phyloP scores from a whole-genome alignment of 1,284 basidiomycete species.

The Ganoderma sinense region DNA sequence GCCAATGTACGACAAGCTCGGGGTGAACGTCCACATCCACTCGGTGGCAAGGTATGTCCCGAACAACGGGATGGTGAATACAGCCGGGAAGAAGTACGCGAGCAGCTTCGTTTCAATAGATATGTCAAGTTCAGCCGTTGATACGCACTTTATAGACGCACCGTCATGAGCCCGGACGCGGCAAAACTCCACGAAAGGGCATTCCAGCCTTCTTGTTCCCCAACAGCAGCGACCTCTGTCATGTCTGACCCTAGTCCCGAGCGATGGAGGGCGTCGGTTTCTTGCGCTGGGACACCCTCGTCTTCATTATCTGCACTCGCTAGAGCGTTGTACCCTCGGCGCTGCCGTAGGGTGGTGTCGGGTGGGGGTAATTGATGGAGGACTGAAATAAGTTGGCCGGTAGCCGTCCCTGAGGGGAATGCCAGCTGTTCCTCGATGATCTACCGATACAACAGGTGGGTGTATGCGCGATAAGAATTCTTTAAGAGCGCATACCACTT shows the following conservation, averaged over 20 bases:
- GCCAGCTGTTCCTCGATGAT: constrained; percentile 94
- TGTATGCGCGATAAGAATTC: not conserved
- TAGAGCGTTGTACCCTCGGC: constrained; percentile 61
- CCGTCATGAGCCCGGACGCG: constrained; percentile 76
- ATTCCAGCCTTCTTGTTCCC: constrained; percentile 67
- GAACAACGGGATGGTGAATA: constrained; percentile 93
- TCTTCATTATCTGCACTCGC: constrained; percentile 43
- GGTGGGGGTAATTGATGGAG: constrained; percentile 82
- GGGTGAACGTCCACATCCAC: constrained; percentile 97
- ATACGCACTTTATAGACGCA: constrained; percentile 43
- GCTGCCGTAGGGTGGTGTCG: constrained; percentile 57
- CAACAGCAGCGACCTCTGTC: constrained; percentile 26
- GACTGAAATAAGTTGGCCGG: constrained; percentile 93
- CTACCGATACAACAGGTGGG: constrained; percentile 44
- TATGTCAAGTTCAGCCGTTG: constrained; percentile 11
- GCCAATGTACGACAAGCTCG: constrained; percentile 90
- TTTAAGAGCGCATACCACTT: constrained; percentile 72
- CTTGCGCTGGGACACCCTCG: constrained; percentile 34
- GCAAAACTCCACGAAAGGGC: constrained; percentile 80
- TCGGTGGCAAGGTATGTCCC: constrained; percentile 85
- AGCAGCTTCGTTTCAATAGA: constrained; percentile 57
- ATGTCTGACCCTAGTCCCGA: not conserved
- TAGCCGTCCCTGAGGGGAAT: constrained; percentile 97
- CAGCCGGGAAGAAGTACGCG: constrained; percentile 87
- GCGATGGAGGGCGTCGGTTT: constrained; percentile 24